These are phyloP conservation scores for Aspergillus cristatus DNA, from an alignment of 495 filamentous ascomycete species.

Conservation along the genomic window DNA sequence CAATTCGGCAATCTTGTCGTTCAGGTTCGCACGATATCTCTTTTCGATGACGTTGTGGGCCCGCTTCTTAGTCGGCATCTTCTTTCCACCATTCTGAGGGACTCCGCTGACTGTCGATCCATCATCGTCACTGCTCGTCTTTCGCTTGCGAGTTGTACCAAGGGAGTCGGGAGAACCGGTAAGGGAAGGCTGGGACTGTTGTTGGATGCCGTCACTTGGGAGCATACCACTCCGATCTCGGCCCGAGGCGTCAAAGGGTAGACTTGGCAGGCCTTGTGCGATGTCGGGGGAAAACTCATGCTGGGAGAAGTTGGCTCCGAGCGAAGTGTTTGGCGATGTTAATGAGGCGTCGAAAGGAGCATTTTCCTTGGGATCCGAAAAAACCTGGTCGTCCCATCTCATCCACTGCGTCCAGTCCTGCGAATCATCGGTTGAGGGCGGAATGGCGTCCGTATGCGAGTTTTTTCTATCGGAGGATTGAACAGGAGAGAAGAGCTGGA, in stretches of 20 bases:
- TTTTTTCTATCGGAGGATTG: slow-evolving; percentile 16
- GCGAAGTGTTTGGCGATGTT: slow-evolving; percentile 22
- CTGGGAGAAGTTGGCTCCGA: slow-evolving; percentile 16
- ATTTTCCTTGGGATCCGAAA: slow-evolving; percentile 18
- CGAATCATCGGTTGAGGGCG: slow-evolving; percentile 17
- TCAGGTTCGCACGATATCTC: slow-evolving; percentile 88
- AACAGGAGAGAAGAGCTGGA: slow-evolving; percentile 32
- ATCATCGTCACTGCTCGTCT: slow-evolving; percentile 35
- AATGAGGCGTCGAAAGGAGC: slow-evolving; percentile 16
- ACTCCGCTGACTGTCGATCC: slow-evolving; percentile 23
- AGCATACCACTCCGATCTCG: slow-evolving; percentile 7
- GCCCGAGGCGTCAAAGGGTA: slow-evolving; percentile 16
- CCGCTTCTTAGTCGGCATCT: slow-evolving; percentile 82
- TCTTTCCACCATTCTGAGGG: slow-evolving; percentile 33
- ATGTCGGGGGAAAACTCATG: slow-evolving; percentile 27
- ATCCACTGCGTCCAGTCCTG: slow-evolving; percentile 45
- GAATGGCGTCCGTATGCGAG: slow-evolving; percentile 8
- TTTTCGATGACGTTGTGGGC: slow-evolving; percentile 98
- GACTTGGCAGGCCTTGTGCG: slow-evolving; percentile 24
- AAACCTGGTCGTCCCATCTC: slow-evolving; percentile 39
- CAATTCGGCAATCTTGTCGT: slow-evolving; percentile 90
- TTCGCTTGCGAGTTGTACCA: slow-evolving; percentile 29
- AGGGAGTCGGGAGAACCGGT: slow-evolving; percentile 25
- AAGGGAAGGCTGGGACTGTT: slow-evolving; percentile 12
- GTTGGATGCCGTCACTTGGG: slow-evolving; percentile 2